Conservation (phyloP, 2,329 filamentous ascomycete genomes). For the Emmonsiellopsis sp. region DNA sequence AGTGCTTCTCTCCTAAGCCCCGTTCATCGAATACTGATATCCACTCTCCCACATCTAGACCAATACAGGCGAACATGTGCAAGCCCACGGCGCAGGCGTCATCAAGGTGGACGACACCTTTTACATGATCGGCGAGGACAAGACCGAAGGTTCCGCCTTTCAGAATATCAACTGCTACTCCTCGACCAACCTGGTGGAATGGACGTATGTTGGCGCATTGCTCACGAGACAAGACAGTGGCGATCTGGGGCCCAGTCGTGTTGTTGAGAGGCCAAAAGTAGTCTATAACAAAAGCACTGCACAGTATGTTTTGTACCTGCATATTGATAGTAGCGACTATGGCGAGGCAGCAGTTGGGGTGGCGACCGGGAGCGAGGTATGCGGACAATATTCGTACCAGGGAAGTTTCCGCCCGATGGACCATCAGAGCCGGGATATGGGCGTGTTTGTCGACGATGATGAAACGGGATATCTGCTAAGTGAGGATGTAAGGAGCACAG, state of each 20-base stretch:
- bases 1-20: neutral
- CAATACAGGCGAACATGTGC: neutral
- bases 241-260: slow-evolving; percentile 52
- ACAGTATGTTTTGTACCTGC: slow-evolving; percentile 62
- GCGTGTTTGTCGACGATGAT: slow-evolving; percentile 51
- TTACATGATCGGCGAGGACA: slow-evolving; percentile 64
- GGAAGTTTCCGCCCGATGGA: slow-evolving; percentile 40
- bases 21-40: neutral
- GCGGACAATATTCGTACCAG: slow-evolving; percentile 51
- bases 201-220: slow-evolving; percentile 53
- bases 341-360: slow-evolving; percentile 57
- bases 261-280: slow-evolving; percentile 61
- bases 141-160: slow-evolving; percentile 53
- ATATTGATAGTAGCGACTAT: slow-evolving; percentile 56
- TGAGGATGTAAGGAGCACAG: slow-evolving; percentile 43
- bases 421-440: slow-evolving; percentile 49
- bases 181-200: slow-evolving; percentile 53
- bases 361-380: slow-evolving; percentile 50
- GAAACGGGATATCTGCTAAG: slow-evolving; percentile 53
- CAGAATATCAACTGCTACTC: slow-evolving; percentile 61
- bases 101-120: slow-evolving; percentile 50
- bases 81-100: slow-evolving; percentile 2
- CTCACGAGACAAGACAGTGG: slow-evolving; percentile 45
- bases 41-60: neutral
- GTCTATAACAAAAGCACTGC: slow-evolving; percentile 56